Evolutionary conservation across 2,329 filamentous ascomycete species (phyloP).

Genomic region (Trichoderma pleuroti): DNA sequence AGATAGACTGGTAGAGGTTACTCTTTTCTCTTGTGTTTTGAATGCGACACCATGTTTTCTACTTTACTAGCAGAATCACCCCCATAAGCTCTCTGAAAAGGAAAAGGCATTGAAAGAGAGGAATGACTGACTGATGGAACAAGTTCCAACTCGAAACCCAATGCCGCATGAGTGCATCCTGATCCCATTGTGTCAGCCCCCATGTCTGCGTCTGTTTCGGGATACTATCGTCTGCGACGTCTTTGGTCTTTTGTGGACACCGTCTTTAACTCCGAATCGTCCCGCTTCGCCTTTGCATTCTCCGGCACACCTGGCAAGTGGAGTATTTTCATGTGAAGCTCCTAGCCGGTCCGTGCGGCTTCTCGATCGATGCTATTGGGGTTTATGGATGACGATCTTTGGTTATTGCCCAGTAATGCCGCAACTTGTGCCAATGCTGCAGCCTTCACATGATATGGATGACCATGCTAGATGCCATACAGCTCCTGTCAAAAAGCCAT

Average conservation of each 20-base stretch:
- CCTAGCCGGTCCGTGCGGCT: conserved; percentile 7
- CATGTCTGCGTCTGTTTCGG: neutral
- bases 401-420: neutral
- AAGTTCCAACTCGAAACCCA: neutral
- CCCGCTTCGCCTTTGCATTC: neutral
- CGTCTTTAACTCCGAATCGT: neutral
- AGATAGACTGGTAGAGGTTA: no score
- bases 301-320: conserved; percentile 5
- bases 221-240: neutral
- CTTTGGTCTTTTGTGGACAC: neutral
- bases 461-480: neutral
- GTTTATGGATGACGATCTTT: neutral
- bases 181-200: neutral
- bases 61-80: neutral
- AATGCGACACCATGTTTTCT: neutral
- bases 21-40: neutral
- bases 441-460: neutral
- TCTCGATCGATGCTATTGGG: conserved; percentile 3
- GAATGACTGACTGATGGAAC: neutral
- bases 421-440: neutral
- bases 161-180: neutral
- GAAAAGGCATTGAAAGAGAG: neutral
- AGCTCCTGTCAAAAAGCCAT: neutral
- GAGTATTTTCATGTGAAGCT: neutral
- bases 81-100: neutral